Base-by-base conservation (phyloP, 768 basidiomycete genomes). In the Dacryopinax primogenitus region DNA sequence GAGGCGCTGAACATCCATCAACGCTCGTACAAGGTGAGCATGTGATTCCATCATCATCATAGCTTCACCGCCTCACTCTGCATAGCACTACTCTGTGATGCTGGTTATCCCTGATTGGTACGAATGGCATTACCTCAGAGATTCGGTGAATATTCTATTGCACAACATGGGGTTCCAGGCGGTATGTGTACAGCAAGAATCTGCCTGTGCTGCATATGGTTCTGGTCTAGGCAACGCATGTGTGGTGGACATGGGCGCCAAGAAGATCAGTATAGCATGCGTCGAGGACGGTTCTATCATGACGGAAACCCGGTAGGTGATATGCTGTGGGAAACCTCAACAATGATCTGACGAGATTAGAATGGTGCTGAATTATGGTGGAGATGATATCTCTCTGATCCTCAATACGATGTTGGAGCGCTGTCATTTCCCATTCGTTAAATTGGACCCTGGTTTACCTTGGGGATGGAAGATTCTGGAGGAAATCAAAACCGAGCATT, bases 171-270 rank as follows among this genome's bases (percentile, higher is more conserved):
- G 90, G 0, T 99, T 99, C 80, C 91, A 90, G 72, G 91, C 96
- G 74, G 75, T 97, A 33, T 92, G 89, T 70, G 84, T 88, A 2
- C 92, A 95, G 74, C 96, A 97, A 91, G 94, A 96, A 79, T 88
- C 92, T 2, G 78, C 95, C 39, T 89, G 90, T 34, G 92, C 94
- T 2, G 92, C 92, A 0, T 97, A 94, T 72, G 94, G 94, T 23
- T 93, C 95, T 6, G 95, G 95, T 6, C 86, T 98, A 63, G 91
- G 91, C 0, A 88, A 86, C 70, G 96, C 94, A 12, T 98, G 96
- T 71, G 90, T 99, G 3, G 89, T 99, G 35, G 92, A 99, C 73
- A 86, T 98, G 62, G 96, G 96, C 1, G 89, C 95, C 13, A 81
- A 79, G 16, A 83, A 81, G 64, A 92, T 90, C 1, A 91, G 83